A percentile compares a stretch with the other conserved stretches of the same genome.
phyloP scores from a whole-genome alignment of 2,329 filamentous ascomycete species.

The Chaetothyriales sp. region DNA sequence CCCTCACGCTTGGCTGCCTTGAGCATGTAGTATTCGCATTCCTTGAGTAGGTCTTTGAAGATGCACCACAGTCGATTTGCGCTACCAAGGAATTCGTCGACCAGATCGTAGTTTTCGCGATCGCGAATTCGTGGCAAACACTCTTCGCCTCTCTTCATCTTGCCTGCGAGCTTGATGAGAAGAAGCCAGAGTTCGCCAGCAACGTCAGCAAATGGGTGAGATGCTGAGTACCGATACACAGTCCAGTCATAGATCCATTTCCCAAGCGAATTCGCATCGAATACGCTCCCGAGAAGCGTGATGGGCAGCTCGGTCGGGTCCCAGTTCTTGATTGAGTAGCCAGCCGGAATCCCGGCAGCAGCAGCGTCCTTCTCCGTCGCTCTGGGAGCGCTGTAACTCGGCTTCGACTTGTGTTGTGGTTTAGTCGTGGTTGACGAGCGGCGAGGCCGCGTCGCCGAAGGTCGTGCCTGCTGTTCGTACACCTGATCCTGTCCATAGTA shows the following conservation, averaged over 20 bases:
- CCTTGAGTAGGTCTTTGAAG: conserved; percentile 72
- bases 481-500: conserved; percentile 39
- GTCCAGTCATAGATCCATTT: conserved; percentile 99
- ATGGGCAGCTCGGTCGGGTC: conserved; percentile 89
- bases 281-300: conserved; percentile 83
- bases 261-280: conserved; percentile 90
- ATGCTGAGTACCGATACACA: conserved; percentile 70
- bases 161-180: conserved; percentile 82
- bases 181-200: conserved; percentile 92
- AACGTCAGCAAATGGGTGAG: conserved; percentile 72
- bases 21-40: conserved; percentile 90
- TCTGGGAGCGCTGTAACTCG: conserved; percentile 22
- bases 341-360: conserved; percentile 57
- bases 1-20: conserved; percentile 62
- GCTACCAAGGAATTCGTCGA: conserved; percentile 79
- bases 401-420: conserved; percentile 29
- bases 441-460: conserved; percentile 31
- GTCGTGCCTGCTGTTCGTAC: conserved; percentile 40
- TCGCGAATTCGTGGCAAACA: conserved; percentile 56
- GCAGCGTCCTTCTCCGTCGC: conserved; percentile 52
- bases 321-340: conserved; percentile 97
- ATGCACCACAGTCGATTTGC: conserved; percentile 76
- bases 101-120: conserved; percentile 58
- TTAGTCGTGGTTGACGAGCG: conserved; percentile 39
- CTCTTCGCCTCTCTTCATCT: conserved; percentile 82